Base-by-base conservation (phyloP, 805 yeast species). In the Kazachstania bromeliacearum region DNA sequence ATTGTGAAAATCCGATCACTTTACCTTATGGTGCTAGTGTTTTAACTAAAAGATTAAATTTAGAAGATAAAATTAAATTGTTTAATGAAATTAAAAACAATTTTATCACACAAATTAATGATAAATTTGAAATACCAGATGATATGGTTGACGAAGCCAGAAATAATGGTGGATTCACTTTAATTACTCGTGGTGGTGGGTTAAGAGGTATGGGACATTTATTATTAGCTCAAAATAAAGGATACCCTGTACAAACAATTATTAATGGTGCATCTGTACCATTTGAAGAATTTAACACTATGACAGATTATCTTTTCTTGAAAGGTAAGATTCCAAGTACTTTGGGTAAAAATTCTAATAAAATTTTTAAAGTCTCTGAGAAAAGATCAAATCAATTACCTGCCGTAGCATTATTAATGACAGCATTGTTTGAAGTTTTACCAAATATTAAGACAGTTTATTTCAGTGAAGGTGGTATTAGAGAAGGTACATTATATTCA, bases 21-120 rank as follows among this genome's bases (percentile, higher is more conserved):
- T 57, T 79, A 31, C 87, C 87, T 1, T 81, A 75, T 51, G 89
- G 89, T 14, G 82, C 85, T 1, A 84, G 81, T 19, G 77, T 79
- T 1, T 57, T 80, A 29, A 68, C 80, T 0, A 66, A 74, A 45
- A 58, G 83, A 44, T 53, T 78, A 41, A 63, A 64, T 37, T 49
- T 62, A 31, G 83, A 77, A 47, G 70, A 70, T 42, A 64, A 63
- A 22, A 68, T 66, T 25, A 64, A 59, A 4, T 47, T 80, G 14
- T 72, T 63, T 42, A 57, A 64, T 21, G 87, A 79, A 46, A 73
- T 79, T 14, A 67, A 63, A 38, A 57, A 58, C 15, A 34, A 34
- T 26, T 72, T 77, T 3, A 69, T 73, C 41, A 63, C 60, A 23
- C 56, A 66, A 18, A 79, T 81, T 0, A 53, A 75, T 25, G 61